Percentiles rank a stretch among this genome's conserved stretches.
phyloP scores from a whole-genome alignment of 352 stramenopile species.

The Phytophthora macrochlamydospora region DNA sequence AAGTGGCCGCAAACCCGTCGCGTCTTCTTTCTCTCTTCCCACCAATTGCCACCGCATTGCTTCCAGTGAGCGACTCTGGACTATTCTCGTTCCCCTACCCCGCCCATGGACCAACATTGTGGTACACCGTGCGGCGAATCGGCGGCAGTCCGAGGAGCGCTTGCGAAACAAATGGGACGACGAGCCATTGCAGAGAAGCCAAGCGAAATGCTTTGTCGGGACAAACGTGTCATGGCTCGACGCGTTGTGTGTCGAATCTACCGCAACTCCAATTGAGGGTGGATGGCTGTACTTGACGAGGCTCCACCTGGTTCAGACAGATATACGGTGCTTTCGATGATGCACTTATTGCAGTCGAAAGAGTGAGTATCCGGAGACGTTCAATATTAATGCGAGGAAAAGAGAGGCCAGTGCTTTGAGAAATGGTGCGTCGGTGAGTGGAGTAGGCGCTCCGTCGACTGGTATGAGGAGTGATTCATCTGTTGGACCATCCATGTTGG shows the following conservation, averaged over 20 bases:
- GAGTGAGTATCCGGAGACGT: constrained; percentile 70
- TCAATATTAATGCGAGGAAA: constrained; percentile 71
- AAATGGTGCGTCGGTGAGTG: constrained; percentile 2
- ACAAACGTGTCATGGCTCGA: constrained; percentile 49
- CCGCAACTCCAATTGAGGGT: constrained; percentile 73
- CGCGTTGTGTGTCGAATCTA: constrained; percentile 74
- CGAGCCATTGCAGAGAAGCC: constrained; percentile 61
- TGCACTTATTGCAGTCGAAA: constrained; percentile 60
- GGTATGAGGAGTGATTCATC: constrained; percentile 6
- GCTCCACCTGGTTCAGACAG: constrained; percentile 38
- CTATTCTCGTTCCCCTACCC: constrained; percentile 6
- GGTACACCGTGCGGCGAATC: not conserved
- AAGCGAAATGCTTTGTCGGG: constrained; percentile 44
- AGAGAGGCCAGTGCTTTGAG: constrained; percentile 25
- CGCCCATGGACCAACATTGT: not conserved
- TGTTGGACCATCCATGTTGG: constrained; percentile 42
- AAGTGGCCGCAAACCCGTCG: not conserved
- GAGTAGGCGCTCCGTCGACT: constrained; percentile 3
- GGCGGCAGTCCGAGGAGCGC: constrained; percentile 39
- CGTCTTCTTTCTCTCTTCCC: constrained; percentile 9
- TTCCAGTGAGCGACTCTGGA: constrained; percentile 2
- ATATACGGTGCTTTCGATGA: constrained; percentile 62
- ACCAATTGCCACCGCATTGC: constrained; percentile 8
- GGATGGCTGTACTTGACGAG: constrained; percentile 67
- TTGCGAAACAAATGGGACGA: constrained; percentile 65